Conservation (phyloP, 2,329 filamentous ascomycete genomes). For the Exophiala sideris region DNA sequence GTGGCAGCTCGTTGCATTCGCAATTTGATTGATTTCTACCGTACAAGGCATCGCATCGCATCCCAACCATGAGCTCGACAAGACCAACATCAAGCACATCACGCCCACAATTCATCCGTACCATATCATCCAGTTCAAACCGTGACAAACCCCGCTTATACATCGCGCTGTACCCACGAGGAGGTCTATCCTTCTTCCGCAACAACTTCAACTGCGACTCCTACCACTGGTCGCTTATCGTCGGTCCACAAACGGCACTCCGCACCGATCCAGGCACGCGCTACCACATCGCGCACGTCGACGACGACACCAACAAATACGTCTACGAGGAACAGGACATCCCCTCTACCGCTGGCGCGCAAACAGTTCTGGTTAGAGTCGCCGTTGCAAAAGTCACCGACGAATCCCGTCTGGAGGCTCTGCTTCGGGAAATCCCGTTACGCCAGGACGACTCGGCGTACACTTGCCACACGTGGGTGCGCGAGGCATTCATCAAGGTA, state of each 20-base stretch:
- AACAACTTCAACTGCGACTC: conserved; percentile 26
- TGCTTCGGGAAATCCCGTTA: conserved; percentile 18
- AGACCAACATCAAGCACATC: conserved; percentile 2
- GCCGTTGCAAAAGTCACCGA: conserved; percentile 26
- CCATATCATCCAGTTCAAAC: conserved; percentile 20
- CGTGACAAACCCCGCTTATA: conserved; percentile 27
- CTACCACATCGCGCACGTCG: conserved; percentile 25
- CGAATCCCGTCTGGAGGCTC: conserved; percentile 18
- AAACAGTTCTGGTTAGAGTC: conserved; percentile 21
- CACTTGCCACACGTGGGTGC: conserved; percentile 27
- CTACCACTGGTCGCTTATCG: conserved; percentile 26
- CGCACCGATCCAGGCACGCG: conserved; percentile 20
- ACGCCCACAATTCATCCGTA: conserved; percentile 20
- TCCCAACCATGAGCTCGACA: conserved; percentile 6
- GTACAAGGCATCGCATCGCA: background rate
- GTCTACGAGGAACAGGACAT: conserved; percentile 28
- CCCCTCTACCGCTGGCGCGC: conserved; percentile 13
- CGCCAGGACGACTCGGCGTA: conserved; percentile 19
- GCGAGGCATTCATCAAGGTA: conserved; percentile 22
- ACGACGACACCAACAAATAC: conserved; percentile 10
- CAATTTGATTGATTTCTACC: too few species aligned
- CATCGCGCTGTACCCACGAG: conserved; percentile 25
- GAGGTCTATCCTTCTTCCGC: conserved; percentile 22
- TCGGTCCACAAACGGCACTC: conserved; percentile 20
- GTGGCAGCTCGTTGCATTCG: too few species aligned